A percentile compares a stretch with the other conserved stretches of the same genome.
phyloP scores from a whole-genome alignment of 306 rosid genomes.

The Phaseolus lunatus region DNA sequence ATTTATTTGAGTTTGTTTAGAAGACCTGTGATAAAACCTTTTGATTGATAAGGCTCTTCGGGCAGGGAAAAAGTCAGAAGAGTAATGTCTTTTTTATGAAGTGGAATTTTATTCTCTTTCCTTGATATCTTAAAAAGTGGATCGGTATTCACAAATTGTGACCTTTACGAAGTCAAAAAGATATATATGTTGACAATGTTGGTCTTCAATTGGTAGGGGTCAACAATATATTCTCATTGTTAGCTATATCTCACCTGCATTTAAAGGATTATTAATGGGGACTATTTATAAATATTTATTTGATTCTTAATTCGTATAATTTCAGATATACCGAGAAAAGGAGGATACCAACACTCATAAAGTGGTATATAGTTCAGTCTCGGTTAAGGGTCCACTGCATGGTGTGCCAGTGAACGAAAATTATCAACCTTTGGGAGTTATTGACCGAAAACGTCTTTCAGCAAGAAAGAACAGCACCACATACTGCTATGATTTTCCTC shows the following conservation, averaged over 20 bases:
- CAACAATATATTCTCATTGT: conserved; percentile 21
- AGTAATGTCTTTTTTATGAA: neutral
- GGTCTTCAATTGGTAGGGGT: conserved; percentile 11
- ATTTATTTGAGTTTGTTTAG: conserved; percentile 27
- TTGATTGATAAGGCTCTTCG: conserved; percentile 11
- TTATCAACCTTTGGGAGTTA: conserved; percentile 83
- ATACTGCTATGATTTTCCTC: conserved; percentile 95
- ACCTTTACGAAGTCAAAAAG: neutral
- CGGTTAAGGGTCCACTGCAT: conserved; percentile 68
- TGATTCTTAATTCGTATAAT: conserved; percentile 41
- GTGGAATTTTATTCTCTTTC: conserved; percentile 15
- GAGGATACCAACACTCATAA: conserved; percentile 68
- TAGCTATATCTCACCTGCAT: conserved; percentile 22
- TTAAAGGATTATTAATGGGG: conserved; percentile 17
- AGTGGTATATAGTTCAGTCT: conserved; percentile 74
- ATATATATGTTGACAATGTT: neutral
- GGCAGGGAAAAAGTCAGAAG: neutral
- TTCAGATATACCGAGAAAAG: conserved; percentile 81
- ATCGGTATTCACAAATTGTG: neutral
- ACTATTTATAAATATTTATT: conserved; percentile 38
- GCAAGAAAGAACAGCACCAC: conserved; percentile 95
- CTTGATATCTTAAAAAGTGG: neutral
- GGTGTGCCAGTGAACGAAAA: conserved; percentile 76
- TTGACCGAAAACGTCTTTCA: conserved; percentile 80
- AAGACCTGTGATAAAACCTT: conserved; percentile 10